Evolutionary conservation across 1,139 yeast species (phyloP).

Genomic region (Candida sanyaensis): DNA sequence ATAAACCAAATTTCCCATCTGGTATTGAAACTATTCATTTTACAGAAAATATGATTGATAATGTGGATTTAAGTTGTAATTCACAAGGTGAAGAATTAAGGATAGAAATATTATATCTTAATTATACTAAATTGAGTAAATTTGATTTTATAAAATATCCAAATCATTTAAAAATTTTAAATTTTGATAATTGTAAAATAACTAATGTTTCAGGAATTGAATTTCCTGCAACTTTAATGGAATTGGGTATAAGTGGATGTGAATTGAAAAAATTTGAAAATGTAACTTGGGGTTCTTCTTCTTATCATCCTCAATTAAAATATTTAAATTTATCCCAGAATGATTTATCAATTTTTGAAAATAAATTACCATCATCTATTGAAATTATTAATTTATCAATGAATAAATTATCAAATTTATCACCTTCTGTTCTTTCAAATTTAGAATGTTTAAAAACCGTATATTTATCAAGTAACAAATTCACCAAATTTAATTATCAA

Average conservation of each 20-base stretch:
- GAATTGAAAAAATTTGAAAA: constrained; percentile 15
- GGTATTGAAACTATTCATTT: constrained; percentile 20
- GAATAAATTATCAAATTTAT: constrained; percentile 15
- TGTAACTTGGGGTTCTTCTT: constrained; percentile 14
- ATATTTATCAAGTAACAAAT: constrained; percentile 16
- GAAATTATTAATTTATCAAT: constrained; percentile 13
- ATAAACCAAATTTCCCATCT: constrained; percentile 19
- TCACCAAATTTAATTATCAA: constrained; percentile 11
- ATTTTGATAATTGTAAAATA: constrained; percentile 23
- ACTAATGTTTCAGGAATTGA: constrained; percentile 11
- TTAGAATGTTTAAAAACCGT: constrained; percentile 14
- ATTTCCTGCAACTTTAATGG: constrained; percentile 18
- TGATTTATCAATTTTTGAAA: constrained; percentile 9
- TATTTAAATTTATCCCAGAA: constrained; percentile 19
- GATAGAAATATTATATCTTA: constrained; percentile 21
- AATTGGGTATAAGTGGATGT: constrained; percentile 26
- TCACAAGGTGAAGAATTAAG: constrained; percentile 16
- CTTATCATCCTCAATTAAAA: constrained; percentile 10
- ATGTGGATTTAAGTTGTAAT: constrained; percentile 20
- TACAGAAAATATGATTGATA: constrained; percentile 23
- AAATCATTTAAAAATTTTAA: constrained; percentile 17
- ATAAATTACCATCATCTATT: constrained; percentile 15
- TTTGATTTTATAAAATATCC: constrained; percentile 20
- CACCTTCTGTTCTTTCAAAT: constrained; percentile 9
- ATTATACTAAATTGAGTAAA: constrained; percentile 18